Evolutionary conservation across 2,329 filamentous ascomycete species (phyloP).

Genomic region (Apiospora kogelbergensis): DNA sequence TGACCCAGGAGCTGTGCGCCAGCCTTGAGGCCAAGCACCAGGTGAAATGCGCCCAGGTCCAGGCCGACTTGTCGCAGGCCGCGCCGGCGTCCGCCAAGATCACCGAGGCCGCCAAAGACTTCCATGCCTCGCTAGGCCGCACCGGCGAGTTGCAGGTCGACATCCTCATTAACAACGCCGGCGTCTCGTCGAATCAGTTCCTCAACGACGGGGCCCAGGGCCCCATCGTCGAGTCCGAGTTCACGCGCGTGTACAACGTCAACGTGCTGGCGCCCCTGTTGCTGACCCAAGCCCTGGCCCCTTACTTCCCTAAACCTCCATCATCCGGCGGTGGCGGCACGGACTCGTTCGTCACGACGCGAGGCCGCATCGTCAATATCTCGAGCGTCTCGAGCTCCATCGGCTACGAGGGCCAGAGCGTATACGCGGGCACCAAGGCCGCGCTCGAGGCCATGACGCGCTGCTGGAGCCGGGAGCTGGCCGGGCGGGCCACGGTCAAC

Average conservation of each 20-base stretch:
- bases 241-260: slow-evolving; percentile 60
- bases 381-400: slow-evolving; percentile 26
- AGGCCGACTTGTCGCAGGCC: slow-evolving; percentile 15
- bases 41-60: slow-evolving; percentile 12
- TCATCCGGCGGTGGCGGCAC: too few relatives aligned
- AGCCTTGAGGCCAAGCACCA: slow-evolving; percentile 14
- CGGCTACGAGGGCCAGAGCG: slow-evolving; percentile 23
- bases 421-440: slow-evolving; percentile 30
- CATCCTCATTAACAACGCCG: slow-evolving; percentile 70
- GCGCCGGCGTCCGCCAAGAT: slow-evolving; percentile 12
- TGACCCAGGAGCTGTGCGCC: slow-evolving; percentile 8
- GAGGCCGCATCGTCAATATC: slow-evolving; percentile 28
- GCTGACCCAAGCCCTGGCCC: slow-evolving; percentile 25
- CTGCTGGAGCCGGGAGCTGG: slow-evolving; percentile 27
- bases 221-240: slow-evolving; percentile 50
- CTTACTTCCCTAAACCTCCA: slow-evolving; percentile 22
- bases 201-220: slow-evolving; percentile 39
- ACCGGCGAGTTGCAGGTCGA: slow-evolving; percentile 45
- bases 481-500: slow-evolving; percentile 24
- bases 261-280: slow-evolving; percentile 48
- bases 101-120: slow-evolving; percentile 13
- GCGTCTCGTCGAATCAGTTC: slow-evolving; percentile 50
- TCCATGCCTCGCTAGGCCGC: slow-evolving; percentile 11
- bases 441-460: slow-evolving; percentile 26
- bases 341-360: background rate